Conservation (phyloP, 106 monocot species). For the Dendrobium chrysotoxum region DNA sequence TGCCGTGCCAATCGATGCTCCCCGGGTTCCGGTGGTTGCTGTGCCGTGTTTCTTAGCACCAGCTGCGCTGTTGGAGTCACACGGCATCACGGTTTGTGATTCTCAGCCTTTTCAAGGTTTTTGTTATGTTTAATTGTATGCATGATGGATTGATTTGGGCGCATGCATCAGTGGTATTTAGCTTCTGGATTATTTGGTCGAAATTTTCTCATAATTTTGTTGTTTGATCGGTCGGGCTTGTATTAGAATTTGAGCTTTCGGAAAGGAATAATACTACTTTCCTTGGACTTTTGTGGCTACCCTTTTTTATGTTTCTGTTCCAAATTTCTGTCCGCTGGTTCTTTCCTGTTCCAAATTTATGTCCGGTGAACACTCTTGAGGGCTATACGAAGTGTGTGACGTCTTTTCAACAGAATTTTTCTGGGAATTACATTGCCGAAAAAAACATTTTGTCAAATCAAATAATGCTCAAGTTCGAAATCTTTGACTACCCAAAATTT, state of each 20-base stretch:
- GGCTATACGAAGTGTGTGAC: not conserved
- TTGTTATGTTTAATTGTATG: not conserved
- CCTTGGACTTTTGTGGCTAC: conserved; percentile 1
- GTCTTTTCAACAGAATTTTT: not conserved
- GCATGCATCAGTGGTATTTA: not conserved
- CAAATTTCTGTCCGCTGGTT: not conserved
- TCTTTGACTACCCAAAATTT: not conserved
- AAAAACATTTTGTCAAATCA: not conserved
- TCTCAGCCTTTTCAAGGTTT: not conserved
- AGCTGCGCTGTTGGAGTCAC: conserved; percentile 14
- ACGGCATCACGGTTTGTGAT: conserved; percentile 16
- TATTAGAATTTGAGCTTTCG: not conserved
- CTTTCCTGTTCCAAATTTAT: not conserved
- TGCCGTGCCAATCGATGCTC: conserved; percentile 17
- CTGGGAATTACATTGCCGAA: not conserved
- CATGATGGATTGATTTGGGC: conserved; percentile 2
- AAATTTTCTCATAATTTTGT: not conserved
- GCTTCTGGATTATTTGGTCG: not conserved
- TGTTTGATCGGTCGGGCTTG: not conserved
- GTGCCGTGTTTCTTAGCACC: conserved; percentile 22
- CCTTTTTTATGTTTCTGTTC: not conserved
- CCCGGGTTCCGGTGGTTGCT: conserved; percentile 15
- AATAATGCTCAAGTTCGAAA: not conserved
- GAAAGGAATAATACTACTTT: not conserved
- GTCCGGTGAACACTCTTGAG: not conserved